Evolutionary conservation across 2,329 filamentous ascomycete genomes (phyloP), one percentile per base, ranked within the genome.

Genomic region (Aspergillus pseudoterreus): DNA sequence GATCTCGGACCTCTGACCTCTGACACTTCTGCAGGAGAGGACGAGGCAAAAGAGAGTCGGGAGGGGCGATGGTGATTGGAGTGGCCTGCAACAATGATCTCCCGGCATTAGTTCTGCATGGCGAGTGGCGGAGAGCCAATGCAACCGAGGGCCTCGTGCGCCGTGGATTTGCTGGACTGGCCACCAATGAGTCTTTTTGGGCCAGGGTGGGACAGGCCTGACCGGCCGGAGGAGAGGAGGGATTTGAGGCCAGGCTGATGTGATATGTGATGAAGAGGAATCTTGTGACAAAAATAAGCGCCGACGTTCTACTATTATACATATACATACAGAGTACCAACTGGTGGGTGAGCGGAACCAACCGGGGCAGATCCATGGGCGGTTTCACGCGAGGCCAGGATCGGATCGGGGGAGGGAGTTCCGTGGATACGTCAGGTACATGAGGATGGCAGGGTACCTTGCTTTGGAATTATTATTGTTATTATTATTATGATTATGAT

Each of bases 341-440:
- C 19, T 19, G 19, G 19, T 3, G 19, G 19, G 19, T 19, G 19
- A 19, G 19, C 57, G 59, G 59, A 57, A 56, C 55, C 53, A 39
- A n/a, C 51, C 55, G 59, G 59, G 46, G 45, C 12, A 27, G 48
- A 60, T 30, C 59, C 58, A 57, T 57, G 59, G 59, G 50, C 55
- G 43, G 46, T 48, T 52, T 52, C 57, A 52, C 54, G 53, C 56
- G 52, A 57, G 45, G 48, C 51, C 49, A 50, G 53, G 57, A 57
- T 54, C 55, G 55, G 58, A 56, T 60, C 53, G 57, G 35, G 35
- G 35, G 35, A 10, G 14, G 35, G 35, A 38, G 6, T 8, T 38
- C 35, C 35, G 35, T 38, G 27, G 27, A 30, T 30, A 30, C 27
- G 27, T 38, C 35, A 38, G 35, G 35, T 38, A 38, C 35, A 30